Evolutionary conservation across 306 rosid species (phyloP), one percentile per base, ranked within the genome.

Genomic region (Glycine latifolia): DNA sequence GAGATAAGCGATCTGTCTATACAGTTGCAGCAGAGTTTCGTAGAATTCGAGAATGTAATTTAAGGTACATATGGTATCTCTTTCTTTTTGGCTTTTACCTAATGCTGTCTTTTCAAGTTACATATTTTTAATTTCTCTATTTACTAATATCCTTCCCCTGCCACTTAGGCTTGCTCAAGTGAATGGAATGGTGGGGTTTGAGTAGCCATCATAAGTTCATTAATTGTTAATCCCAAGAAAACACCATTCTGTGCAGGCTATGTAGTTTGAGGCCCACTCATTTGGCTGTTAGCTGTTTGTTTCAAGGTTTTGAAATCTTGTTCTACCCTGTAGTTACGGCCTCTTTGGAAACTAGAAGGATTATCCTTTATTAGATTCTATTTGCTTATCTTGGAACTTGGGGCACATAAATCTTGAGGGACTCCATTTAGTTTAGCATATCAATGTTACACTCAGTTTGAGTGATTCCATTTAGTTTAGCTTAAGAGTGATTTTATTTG

Each of bases 21-120:
- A 81, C 85, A 84, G 80, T 90, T 81, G 98, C 92, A 46, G 85
- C 67, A 26, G 82, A 90, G 80, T 93, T 93, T 85, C 85, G 67
- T 56, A 84, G 84, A 74, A 67, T 83, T 81, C 94, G 76, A 83
- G 61, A 86, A 50, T 41, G 44, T 71, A 72, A 66, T 72, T 73
- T 74, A 61, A 88, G 97, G 97, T 93, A 83, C 72, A 6, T 60
- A 33, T 53, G 47, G 4, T 83, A 82, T 65, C 26, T 61, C 43
- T 67, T 16, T 69, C 47, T 11, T 16, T 58, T 49, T 12, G 39
- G 44, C 20, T 66, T 72, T 83, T 52, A 10, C 43, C 4, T 49
- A 54, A 71, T 71, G 66, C 14, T 71, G 20, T 80, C 70, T 13
- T 67, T 33, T 85, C 20, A 48, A 75, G 37, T 68, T 70, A 47